phyloP scores from a whole-genome alignment of 2,329 filamentous ascomycete genomes.

The Aspergillus persii region DNA sequence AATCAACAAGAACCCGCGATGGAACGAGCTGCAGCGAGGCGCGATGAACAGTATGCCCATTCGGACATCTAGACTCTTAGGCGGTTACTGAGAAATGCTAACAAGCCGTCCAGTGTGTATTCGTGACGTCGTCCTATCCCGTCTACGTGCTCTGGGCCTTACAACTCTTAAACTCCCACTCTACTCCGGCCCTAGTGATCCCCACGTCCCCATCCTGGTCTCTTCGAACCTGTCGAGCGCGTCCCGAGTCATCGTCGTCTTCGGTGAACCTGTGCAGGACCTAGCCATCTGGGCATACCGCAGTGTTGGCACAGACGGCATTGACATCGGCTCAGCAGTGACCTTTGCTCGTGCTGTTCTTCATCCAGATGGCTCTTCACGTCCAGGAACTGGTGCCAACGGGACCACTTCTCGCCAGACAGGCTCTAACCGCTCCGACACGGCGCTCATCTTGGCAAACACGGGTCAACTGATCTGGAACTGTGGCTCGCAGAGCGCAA shows the following conservation, averaged over 20 bases:
- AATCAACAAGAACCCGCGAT: constrained; percentile 68
- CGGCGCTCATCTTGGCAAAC: constrained; percentile 69
- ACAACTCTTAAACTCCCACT: constrained; percentile 62
- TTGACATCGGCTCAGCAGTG: constrained; percentile 69
- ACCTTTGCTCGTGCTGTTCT: constrained; percentile 57
- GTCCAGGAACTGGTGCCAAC: constrained; percentile 16
- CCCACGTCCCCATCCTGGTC: constrained; percentile 68
- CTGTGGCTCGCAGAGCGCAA: constrained; percentile 57
- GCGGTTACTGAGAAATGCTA: not conserved
- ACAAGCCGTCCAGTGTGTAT: constrained; percentile 46
- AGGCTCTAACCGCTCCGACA: constrained; percentile 25
- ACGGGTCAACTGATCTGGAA: constrained; percentile 76
- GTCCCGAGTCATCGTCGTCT: constrained; percentile 67
- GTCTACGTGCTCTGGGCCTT: constrained; percentile 63
- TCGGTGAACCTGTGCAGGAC: constrained; percentile 70
- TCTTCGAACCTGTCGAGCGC: constrained; percentile 56
- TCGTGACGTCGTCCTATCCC: constrained; percentile 58
- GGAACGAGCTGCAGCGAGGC: constrained; percentile 73
- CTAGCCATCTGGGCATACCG: constrained; percentile 74
- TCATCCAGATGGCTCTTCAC: not conserved
- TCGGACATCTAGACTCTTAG: too few relatives aligned
- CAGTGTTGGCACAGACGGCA: constrained; percentile 60
- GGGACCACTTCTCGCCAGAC: not conserved
- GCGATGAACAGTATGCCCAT: constrained; percentile 64
- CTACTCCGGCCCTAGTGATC: constrained; percentile 45